phyloP scores from a whole-genome alignment of 78 protist species.

The Cavenderia fasciculata region DNA sequence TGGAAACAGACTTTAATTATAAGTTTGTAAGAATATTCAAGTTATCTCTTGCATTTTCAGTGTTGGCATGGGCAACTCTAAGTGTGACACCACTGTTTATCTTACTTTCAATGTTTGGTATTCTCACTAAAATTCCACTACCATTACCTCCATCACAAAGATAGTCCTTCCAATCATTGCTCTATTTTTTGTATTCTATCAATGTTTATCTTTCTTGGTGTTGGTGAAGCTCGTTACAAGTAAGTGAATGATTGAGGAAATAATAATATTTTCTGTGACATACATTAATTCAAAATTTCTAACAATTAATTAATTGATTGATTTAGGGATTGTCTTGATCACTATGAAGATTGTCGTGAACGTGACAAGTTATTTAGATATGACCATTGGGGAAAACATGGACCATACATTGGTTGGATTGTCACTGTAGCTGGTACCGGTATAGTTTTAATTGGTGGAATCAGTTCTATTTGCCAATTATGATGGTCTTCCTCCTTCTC shows the following conservation, averaged over 20 bases:
- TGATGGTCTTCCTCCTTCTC: too few relatives aligned
- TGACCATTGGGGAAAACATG: background rate
- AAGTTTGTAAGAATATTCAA: background rate
- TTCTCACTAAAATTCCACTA: background rate
- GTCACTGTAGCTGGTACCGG: background rate
- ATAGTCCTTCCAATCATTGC: conserved; percentile 3
- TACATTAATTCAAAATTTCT: too few relatives aligned
- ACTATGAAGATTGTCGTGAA: too few relatives aligned
- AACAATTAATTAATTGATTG: too few relatives aligned
- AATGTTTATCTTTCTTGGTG: background rate
- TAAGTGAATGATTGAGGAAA: too few relatives aligned
- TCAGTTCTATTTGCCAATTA: too few relatives aligned
- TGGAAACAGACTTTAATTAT: background rate
- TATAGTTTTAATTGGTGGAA: background rate
- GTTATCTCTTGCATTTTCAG: background rate
- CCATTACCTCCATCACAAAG: too few relatives aligned
- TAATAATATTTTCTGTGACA: too few relatives aligned
- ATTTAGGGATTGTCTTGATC: too few relatives aligned
- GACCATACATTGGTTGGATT: conserved; percentile 23
- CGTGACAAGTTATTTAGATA: too few relatives aligned
- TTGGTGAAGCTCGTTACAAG: too few relatives aligned
- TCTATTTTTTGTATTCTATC: background rate
- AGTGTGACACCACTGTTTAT: background rate
- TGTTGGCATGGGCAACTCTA: background rate
- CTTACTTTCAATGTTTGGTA: background rate